Evolutionary conservation across 805 yeast genomes (phyloP).

Genomic region (Saccharomyces paradoxus): DNA sequence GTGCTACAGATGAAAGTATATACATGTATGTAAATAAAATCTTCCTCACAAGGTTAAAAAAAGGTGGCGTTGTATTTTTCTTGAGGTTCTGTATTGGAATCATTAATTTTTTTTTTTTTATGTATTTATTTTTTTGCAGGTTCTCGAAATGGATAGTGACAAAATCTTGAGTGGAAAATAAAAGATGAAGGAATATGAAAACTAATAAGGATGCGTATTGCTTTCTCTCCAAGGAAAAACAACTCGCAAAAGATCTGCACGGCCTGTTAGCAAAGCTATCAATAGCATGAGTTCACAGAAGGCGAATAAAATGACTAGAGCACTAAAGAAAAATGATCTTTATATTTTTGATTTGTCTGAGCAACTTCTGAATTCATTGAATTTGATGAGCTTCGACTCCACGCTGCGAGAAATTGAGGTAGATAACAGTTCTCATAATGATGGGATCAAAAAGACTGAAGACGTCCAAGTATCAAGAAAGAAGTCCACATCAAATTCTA

Average conservation of each 20-base stretch:
- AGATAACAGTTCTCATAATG: background rate
- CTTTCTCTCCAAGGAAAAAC: background rate
- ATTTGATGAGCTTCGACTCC: slow-evolving; percentile 49
- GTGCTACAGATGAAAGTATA: background rate
- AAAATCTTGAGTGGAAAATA: background rate
- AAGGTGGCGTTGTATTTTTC: background rate
- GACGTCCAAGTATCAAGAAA: slow-evolving; percentile 14
- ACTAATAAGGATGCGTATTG: background rate
- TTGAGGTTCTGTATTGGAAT: background rate
- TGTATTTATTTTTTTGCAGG: background rate
- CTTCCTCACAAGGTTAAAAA: background rate
- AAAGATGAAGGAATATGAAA: background rate
- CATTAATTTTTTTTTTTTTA: background rate
- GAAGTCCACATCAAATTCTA: slow-evolving; percentile 3
- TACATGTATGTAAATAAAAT: background rate
- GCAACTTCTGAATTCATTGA: slow-evolving; percentile 37
- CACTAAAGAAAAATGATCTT: slow-evolving; percentile 31
- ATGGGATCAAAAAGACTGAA: background rate
- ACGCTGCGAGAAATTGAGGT: slow-evolving; percentile 33
- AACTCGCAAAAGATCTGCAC: background rate
- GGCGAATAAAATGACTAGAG: background rate
- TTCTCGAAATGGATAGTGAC: background rate
- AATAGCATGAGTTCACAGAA: background rate
- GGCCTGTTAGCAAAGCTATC: background rate
- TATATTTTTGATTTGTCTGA: slow-evolving; percentile 43